Evolutionary conservation across 176 grass and related monocot genomes (phyloP).

Genomic region (Cocos nucifera): DNA sequence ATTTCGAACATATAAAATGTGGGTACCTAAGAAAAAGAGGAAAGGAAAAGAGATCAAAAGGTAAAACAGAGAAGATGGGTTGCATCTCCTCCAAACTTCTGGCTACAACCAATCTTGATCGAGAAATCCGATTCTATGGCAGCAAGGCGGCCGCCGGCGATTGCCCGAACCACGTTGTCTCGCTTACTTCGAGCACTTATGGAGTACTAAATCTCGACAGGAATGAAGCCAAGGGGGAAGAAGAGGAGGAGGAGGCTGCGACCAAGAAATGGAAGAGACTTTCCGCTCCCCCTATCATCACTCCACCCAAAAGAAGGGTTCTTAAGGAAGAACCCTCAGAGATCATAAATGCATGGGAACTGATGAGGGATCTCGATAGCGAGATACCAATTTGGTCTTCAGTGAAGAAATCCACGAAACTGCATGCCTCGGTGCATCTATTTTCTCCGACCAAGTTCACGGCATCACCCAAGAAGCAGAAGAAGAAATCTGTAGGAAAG

Average conservation of each 20-base stretch:
- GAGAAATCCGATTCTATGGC: conserved; percentile 2
- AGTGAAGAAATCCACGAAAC: conserved; percentile 50
- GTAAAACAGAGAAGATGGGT: conserved; percentile 40
- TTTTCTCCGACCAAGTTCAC: conserved; percentile 46
- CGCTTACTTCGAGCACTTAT: conserved; percentile 91
- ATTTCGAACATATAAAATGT: conserved; percentile 13
- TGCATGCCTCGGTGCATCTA: conserved; percentile 24
- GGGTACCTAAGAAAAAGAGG: background rate
- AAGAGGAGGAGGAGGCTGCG: conserved; percentile 31
- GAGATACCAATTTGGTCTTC: conserved; percentile 36
- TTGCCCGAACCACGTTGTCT: conserved; percentile 63
- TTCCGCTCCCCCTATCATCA: conserved; percentile 31
- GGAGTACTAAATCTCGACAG: conserved; percentile 64
- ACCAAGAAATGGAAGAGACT: conserved; percentile 47
- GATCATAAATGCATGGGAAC: conserved; percentile 87
- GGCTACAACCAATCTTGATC: conserved; percentile 30
- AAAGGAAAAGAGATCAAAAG: background rate
- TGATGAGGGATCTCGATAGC: conserved; percentile 77
- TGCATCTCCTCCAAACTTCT: conserved; percentile 91
- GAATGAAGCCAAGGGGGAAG: conserved; percentile 18
- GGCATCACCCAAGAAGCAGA: conserved; percentile 43
- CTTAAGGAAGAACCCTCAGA: conserved; percentile 39
- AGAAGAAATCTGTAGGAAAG: conserved; percentile 40
- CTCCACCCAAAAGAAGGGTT: conserved; percentile 31
- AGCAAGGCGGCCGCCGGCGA: conserved; percentile 24